A percentile compares a stretch with the other conserved stretches of the same genome.
Evolutionary conservation across 345 rosid genomes (phyloP).

Genomic region (Tarenaya hassleriana): DNA sequence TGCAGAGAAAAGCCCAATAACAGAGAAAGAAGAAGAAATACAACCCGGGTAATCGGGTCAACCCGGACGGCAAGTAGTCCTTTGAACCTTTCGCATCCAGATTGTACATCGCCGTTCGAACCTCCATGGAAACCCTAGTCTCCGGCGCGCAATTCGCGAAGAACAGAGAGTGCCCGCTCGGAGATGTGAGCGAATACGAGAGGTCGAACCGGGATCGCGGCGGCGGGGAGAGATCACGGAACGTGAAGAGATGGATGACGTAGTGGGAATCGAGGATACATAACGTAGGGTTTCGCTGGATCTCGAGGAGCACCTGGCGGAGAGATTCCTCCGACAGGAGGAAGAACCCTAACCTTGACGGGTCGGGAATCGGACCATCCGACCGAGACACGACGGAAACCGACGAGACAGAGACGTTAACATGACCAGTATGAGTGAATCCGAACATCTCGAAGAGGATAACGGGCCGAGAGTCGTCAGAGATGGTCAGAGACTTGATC

Average conservation of each 20-base stretch:
- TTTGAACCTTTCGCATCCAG: constrained; percentile 49
- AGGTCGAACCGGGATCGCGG: constrained; percentile 50
- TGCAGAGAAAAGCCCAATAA: constrained; percentile 51
- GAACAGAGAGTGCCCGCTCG: constrained; percentile 80
- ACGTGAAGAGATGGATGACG: constrained; percentile 52
- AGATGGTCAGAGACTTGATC: constrained; percentile 55
- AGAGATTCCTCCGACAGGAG: constrained; percentile 88
- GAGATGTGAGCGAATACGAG: constrained; percentile 52
- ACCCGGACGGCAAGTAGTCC: constrained; percentile 77
- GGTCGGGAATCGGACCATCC: constrained; percentile 34
- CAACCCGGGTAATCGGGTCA: constrained; percentile 64
- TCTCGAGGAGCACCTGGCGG: constrained; percentile 68
- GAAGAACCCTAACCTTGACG: constrained; percentile 79
- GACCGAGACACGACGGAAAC: constrained; percentile 51
- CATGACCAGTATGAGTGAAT: constrained; percentile 74
- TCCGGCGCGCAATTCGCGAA: no score
- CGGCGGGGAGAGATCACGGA: constrained; percentile 72
- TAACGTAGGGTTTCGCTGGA: constrained; percentile 64
- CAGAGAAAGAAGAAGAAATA: constrained; percentile 44
- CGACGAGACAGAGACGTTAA: constrained; percentile 50
- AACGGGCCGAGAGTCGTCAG: constrained; percentile 68
- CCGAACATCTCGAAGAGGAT: constrained; percentile 95
- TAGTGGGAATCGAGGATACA: constrained; percentile 78
- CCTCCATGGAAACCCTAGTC: constrained; percentile 74
- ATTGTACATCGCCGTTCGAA: constrained; percentile 65